phyloP scores from a whole-genome alignment of 2,329 filamentous ascomycete genomes.

The Catunica adiposa region DNA sequence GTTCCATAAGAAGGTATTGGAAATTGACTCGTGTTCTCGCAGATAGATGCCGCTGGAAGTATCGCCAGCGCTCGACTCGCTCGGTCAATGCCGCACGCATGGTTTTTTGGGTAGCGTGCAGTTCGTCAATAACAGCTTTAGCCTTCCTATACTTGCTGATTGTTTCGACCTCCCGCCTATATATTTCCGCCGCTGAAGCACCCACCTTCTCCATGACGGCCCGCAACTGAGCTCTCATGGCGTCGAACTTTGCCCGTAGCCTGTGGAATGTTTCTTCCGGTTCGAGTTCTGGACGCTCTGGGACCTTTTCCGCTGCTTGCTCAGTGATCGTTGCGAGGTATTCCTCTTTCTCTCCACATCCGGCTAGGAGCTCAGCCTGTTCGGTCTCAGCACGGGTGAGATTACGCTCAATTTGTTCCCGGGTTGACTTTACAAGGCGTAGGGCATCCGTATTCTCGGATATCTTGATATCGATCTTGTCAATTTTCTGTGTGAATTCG shows the following conservation, averaged over 20 bases:
- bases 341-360: conserved; percentile 22
- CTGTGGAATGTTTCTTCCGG: conserved; percentile 45
- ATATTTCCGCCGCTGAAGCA: conserved; percentile 48
- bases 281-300: conserved; percentile 3
- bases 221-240: conserved; percentile 41
- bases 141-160: conserved; percentile 26
- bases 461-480: neutral
- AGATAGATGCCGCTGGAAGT: conserved; percentile 73
- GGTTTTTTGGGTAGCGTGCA: conserved; percentile 26
- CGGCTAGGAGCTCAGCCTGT: neutral
- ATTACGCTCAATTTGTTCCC: neutral
- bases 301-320: conserved; percentile 25
- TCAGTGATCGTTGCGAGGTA: neutral
- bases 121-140: conserved; percentile 25
- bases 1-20: conserved; percentile 72
- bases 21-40: conserved; percentile 75
- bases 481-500: neutral
- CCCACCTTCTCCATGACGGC: conserved; percentile 41
- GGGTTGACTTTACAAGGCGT: neutral
- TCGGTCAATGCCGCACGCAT: conserved; percentile 46
- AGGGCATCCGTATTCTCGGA: neutral
- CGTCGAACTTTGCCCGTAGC: conserved; percentile 36
- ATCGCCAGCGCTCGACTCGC: conserved; percentile 59
- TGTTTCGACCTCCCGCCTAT: conserved; percentile 28
- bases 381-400: neutral